Evolutionary conservation across 106 monocot species (phyloP), one percentile per base, ranked within the genome.

Genomic region (Amphibolis antarctica): DNA sequence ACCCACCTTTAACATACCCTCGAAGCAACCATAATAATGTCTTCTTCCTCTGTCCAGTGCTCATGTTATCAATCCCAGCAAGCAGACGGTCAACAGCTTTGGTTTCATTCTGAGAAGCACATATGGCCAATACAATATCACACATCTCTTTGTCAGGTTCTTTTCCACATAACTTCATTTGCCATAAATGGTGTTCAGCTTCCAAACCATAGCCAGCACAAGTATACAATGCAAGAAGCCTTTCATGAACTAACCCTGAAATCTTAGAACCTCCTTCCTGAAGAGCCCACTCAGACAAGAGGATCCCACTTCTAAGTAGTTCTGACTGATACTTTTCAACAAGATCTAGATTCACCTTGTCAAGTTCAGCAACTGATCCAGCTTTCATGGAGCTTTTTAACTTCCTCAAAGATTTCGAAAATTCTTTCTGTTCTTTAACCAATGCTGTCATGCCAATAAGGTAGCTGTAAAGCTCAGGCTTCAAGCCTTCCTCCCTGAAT

Each of bases 361-460:
- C 78, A 13, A 84, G 80, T 58, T 77, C 70, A 24, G 66, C 69
- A 23, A 82, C 51, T 15, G 55, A 53, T 55, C 80, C 82, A 5
- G 70, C 53, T 55, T 78, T 84, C 46, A 76, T 67, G 19, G 75
- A 82, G 17, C 45, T 58, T 57, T 81, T 84, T 29, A 96, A 53
- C 68, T 69, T 79, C 0, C 86, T 76, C 52, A 96, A 62, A 60
- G 81, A 61, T 68, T 90, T 96, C n/a, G 94, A 86, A 71, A 90
- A 80, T 63, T 96, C 90, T 71, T 82, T 86, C 74, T 89, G 94
- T 49, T 96, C 94, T 81, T 96, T 90, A n/a, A 90, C 89, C 69
- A 96, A 72, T 68, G 89, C 89, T 25, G 90, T 84, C 65, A 96
- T 45, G 21, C 80, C 84, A 46, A 96, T 86, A 19, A 96, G 73